phyloP scores from a whole-genome alignment of 257 asterid genomes.

The Marsdenia floribunda region DNA sequence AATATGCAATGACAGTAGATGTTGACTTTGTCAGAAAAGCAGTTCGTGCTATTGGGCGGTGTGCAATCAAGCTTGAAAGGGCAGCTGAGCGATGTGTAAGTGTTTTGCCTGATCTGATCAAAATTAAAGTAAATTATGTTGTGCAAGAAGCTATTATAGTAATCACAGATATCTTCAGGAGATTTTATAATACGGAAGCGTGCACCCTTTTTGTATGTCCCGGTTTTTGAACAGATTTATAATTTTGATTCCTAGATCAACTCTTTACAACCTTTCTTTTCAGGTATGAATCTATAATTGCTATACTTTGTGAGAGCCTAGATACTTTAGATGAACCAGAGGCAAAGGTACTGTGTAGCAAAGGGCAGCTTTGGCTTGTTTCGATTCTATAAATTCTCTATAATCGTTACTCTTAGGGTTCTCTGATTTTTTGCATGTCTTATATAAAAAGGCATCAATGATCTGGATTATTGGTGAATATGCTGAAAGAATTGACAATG shows the following conservation, averaged over 20 bases:
- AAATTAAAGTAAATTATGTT: constrained; percentile 97
- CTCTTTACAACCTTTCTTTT: constrained; percentile 15
- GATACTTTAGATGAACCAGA: constrained; percentile 99
- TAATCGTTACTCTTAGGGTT: background rate
- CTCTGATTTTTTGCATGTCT: constrained; percentile 20
- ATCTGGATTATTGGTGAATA: constrained; percentile 99
- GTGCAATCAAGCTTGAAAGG: constrained; percentile 99
- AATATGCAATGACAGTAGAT: constrained; percentile 98
- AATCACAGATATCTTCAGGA: constrained; percentile 94
- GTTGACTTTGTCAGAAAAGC: constrained; percentile 98
- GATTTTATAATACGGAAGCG: constrained; percentile 96
- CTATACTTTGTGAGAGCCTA: constrained; percentile 96
- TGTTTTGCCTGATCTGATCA: constrained; percentile 96
- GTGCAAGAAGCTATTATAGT: constrained; percentile 99
- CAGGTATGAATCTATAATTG: constrained; percentile 96
- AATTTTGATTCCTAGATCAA: constrained; percentile 11
- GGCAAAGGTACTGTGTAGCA: constrained; percentile 65
- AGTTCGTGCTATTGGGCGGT: constrained; percentile 99
- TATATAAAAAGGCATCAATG: constrained; percentile 82
- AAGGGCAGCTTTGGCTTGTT: background rate
- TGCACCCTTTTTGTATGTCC: background rate
- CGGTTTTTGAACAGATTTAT: constrained; percentile 14
- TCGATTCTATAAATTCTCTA: background rate
- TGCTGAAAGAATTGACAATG: constrained; percentile 99
- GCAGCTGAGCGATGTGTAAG: constrained; percentile 99